Evolutionary conservation across 345 rosid genomes (phyloP).

Genomic region (Schrenkiella parvula): DNA sequence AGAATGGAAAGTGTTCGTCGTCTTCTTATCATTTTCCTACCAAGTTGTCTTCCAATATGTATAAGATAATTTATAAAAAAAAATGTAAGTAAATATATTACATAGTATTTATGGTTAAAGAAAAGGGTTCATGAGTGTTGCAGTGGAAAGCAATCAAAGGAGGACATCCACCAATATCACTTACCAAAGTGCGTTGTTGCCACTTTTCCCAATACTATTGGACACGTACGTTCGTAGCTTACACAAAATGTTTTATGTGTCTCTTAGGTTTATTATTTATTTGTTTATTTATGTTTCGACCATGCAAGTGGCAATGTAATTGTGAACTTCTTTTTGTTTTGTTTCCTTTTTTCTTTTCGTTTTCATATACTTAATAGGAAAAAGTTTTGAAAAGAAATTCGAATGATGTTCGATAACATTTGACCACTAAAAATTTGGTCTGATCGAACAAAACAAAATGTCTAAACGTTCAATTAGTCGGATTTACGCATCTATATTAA

Average conservation of each 20-base stretch:
- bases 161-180: slow-evolving; percentile 31
- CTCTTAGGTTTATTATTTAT: slow-evolving; percentile 6
- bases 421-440: slow-evolving; percentile 9
- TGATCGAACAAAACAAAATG: background rate
- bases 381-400: background rate
- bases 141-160: slow-evolving; percentile 27
- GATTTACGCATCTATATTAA: background rate
- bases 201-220: slow-evolving; percentile 24
- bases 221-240: background rate
- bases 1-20: background rate
- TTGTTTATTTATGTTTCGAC: slow-evolving; percentile 5
- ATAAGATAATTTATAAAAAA: background rate
- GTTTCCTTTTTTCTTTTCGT: slow-evolving; percentile 18
- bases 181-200: slow-evolving; percentile 32
- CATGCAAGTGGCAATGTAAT: slow-evolving; percentile 30
- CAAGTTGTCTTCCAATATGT: slow-evolving; percentile 21
- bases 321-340: slow-evolving; percentile 21
- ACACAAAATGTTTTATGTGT: slow-evolving; percentile 1
- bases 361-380: background rate
- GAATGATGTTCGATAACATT: slow-evolving; percentile 5
- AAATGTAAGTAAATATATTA: background rate
- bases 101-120: background rate
- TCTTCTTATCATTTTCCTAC: background rate
- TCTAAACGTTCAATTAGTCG: background rate
- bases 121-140: background rate